Percentiles rank a stretch among this genome's conserved stretches.
Conservation (phyloP, 2,329 filamentous ascomycete species). For the Chalara sp. region DNA sequence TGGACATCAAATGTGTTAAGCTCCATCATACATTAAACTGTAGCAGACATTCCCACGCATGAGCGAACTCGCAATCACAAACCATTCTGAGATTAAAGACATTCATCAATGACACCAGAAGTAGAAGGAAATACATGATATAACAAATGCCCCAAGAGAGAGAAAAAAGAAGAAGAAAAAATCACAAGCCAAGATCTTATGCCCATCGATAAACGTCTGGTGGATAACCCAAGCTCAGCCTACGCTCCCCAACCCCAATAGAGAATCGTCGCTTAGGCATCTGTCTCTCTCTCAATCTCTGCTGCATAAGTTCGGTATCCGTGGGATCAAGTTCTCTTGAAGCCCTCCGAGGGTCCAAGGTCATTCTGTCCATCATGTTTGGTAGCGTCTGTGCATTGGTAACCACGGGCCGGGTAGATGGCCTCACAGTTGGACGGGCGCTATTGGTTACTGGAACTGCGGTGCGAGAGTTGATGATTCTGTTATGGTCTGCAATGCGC, state of each 20-base stretch:
- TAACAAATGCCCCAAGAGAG: background rate
- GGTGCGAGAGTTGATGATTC: constrained; percentile 22
- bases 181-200: constrained; percentile 6
- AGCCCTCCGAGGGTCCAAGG: background rate
- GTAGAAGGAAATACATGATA: background rate
- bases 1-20: too few species aligned
- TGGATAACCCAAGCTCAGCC: constrained; percentile 16
- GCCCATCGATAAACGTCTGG: constrained; percentile 25
- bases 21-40: too few species aligned
- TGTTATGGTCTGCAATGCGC: constrained; percentile 20
- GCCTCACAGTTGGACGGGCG: constrained; percentile 2
- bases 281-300: constrained; percentile 13
- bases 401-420: constrained; percentile 14
- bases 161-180: background rate
- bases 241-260: constrained; percentile 6
- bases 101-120: too few species aligned
- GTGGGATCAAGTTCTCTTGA: background rate
- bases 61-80: too few species aligned
- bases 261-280: constrained; percentile 4
- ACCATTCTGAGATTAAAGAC: too few species aligned
- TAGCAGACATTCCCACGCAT: too few species aligned
- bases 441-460: constrained; percentile 17
- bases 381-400: constrained; percentile 12
- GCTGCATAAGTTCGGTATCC: constrained; percentile 3
- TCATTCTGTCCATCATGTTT: constrained; percentile 13